These are phyloP conservation scores for Trichosanthes truncata DNA, from an alignment of 306 rosid genomes.

Conservation along the genomic window DNA sequence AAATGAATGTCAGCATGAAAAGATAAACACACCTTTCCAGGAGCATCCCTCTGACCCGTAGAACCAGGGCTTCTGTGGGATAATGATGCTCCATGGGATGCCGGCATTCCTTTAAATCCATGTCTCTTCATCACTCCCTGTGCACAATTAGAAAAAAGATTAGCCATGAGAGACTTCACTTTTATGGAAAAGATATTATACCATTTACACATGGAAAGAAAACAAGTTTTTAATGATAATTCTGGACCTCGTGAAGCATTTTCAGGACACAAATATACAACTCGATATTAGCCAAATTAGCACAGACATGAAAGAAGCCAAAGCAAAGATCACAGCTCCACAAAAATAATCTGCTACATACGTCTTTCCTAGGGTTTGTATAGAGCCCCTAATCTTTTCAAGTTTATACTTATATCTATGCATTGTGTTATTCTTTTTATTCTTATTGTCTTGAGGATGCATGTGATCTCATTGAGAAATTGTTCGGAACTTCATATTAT, in stretches of 20 bases:
- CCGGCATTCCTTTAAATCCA: conserved; percentile 49
- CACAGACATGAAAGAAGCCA: background rate
- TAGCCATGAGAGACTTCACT: background rate
- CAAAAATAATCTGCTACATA: background rate
- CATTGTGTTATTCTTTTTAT: background rate
- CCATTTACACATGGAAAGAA: background rate
- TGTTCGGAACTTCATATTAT: background rate
- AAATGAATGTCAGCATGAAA: background rate
- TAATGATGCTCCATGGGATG: conserved; percentile 63
- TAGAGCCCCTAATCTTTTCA: background rate
- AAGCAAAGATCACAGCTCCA: background rate
- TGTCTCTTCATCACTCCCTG: conserved; percentile 75
- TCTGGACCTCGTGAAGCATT: background rate
- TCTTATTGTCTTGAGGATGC: background rate
- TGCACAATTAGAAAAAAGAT: conserved; percentile 11
- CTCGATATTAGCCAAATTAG: background rate
- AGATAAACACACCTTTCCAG: conserved; percentile 53
- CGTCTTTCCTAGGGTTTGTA: background rate
- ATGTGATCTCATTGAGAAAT: background rate
- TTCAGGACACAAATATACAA: background rate
- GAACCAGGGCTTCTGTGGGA: conserved; percentile 65
- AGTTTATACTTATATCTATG: background rate
- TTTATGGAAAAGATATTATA: background rate
- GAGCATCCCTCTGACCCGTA: conserved; percentile 55
- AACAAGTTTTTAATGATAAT: background rate